These are phyloP conservation scores for Tylopilus subfusipes DNA, from an alignment of 768 basidiomycete genomes.

Conservation along the genomic window DNA sequence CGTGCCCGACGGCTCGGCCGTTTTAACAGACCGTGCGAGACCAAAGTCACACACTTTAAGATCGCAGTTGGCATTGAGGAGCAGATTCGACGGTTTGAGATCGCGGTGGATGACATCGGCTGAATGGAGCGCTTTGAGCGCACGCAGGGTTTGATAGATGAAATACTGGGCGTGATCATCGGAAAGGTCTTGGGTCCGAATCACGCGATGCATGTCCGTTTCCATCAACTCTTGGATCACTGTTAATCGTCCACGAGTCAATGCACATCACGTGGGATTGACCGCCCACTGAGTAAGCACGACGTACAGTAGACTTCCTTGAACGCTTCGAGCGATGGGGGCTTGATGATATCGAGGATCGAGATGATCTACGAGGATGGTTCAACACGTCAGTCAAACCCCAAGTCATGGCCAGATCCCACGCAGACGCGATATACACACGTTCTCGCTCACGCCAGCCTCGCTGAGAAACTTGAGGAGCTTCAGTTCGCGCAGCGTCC, in stretches of 20 bases:
- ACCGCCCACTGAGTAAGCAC: not conserved
- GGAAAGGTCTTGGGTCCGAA: slow-evolving; percentile 89
- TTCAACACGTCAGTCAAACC: not conserved
- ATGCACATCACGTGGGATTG: not conserved
- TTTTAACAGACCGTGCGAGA: slow-evolving; percentile 84
- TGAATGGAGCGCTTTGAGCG: slow-evolving; percentile 92
- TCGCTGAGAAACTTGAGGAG: slow-evolving; percentile 81
- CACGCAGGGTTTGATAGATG: slow-evolving; percentile 91
- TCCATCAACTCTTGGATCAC: slow-evolving; percentile 94
- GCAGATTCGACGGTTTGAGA: slow-evolving; percentile 93
- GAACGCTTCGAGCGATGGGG: slow-evolving; percentile 74
- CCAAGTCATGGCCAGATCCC: not conserved
- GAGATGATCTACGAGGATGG: slow-evolving; percentile 65
- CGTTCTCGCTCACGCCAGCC: slow-evolving; percentile 87
- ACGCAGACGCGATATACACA: slow-evolving; percentile 28
- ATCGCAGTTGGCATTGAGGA: slow-evolving; percentile 97
- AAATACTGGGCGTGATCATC: slow-evolving; percentile 96
- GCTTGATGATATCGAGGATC: slow-evolving; percentile 86
- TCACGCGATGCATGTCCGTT: slow-evolving; percentile 96
- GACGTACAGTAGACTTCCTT: slow-evolving; percentile 77
- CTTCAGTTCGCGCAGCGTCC: slow-evolving; percentile 86
- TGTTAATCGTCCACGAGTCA: slow-evolving; percentile 26
- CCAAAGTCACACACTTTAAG: slow-evolving; percentile 96
- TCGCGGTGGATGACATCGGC: slow-evolving; percentile 97
- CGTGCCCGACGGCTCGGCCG: slow-evolving; percentile 79